Evolutionary conservation across 163 green algal species (phyloP).

Genomic region (Prototheca cutis): DNA sequence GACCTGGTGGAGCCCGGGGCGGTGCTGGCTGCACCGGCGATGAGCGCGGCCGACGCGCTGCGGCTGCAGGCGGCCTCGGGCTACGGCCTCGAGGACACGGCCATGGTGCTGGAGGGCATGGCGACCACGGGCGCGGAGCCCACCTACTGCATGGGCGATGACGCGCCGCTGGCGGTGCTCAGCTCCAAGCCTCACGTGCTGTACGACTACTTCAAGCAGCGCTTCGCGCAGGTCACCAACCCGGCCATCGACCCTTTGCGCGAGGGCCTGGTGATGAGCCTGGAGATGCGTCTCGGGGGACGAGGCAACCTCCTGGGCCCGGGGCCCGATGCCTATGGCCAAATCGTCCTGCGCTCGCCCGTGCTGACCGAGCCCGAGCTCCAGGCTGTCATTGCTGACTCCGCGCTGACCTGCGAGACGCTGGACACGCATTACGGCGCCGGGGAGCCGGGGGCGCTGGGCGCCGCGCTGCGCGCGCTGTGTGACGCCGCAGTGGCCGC

Average conservation of each 20-base stretch:
- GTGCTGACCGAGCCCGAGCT: slow-evolving; percentile 92
- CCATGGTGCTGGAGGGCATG: slow-evolving; percentile 97
- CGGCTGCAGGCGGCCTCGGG: slow-evolving; percentile 43
- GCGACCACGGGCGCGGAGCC: slow-evolving; percentile 81
- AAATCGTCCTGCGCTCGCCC: slow-evolving; percentile 75
- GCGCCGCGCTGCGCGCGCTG: slow-evolving; percentile 59
- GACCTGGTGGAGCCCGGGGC: slow-evolving; percentile 17
- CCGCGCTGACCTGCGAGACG: slow-evolving; percentile 38
- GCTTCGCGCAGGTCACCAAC: slow-evolving; percentile 99
- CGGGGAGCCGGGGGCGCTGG: slow-evolving; percentile 48
- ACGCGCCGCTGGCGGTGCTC: slow-evolving; percentile 93
- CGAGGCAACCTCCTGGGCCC: slow-evolving; percentile 93
- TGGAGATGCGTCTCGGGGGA: slow-evolving; percentile 88
- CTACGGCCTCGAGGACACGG: slow-evolving; percentile 75
- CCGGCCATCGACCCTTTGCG: slow-evolving; percentile 96
- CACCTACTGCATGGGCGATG: slow-evolving; percentile 99
- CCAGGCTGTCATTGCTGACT: slow-evolving; percentile 48
- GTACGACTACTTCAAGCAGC: slow-evolving; percentile 99
- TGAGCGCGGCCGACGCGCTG: slow-evolving; percentile 31
- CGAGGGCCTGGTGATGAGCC: slow-evolving; percentile 95
- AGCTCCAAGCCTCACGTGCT: slow-evolving; percentile 78
- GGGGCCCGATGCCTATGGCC: slow-evolving; percentile 30
- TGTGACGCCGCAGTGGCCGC: slow-evolving; percentile 64
- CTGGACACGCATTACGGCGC: slow-evolving; percentile 55
- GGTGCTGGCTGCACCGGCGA: slow-evolving; percentile 22